Evolutionary conservation across 306 rosid genomes (phyloP).

Genomic region (Betula pendula): DNA sequence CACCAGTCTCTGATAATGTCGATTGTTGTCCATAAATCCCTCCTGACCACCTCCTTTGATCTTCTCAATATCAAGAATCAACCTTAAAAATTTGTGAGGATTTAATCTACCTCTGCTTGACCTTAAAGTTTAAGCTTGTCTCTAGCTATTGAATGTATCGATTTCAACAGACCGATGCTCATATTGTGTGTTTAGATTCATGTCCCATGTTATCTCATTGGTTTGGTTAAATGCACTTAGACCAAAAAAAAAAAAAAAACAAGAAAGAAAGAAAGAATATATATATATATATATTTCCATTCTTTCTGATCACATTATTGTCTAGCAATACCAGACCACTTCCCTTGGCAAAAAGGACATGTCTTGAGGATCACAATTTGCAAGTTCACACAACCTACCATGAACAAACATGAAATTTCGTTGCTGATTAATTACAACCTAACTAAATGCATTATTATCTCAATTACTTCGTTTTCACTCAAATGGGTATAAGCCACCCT

Average conservation of each 20-base stretch:
- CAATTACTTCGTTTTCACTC: background rate
- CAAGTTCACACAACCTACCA: background rate
- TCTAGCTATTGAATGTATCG: background rate
- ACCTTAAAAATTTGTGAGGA: background rate
- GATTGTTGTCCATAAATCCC: background rate
- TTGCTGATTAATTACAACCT: background rate
- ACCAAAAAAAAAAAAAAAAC: background rate
- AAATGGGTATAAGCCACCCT: background rate
- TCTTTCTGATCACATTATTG: background rate
- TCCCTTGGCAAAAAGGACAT: background rate
- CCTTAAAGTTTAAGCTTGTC: background rate
- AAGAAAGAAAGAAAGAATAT: too few species aligned
- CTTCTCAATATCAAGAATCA: background rate
- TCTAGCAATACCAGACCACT: background rate
- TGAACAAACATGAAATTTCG: background rate
- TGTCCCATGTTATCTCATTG: background rate
- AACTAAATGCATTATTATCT: background rate
- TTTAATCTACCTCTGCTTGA: background rate
- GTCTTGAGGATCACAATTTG: background rate
- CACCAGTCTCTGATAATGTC: background rate
- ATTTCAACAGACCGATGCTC: background rate
- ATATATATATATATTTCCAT: background rate
- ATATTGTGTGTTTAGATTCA: background rate
- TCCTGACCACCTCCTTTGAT: background rate
- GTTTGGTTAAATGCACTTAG: constrained; percentile 16